These are phyloP conservation scores for Mycena sp. DNA, from an alignment of 1,284 basidiomycete species.

Conservation along the genomic window DNA sequence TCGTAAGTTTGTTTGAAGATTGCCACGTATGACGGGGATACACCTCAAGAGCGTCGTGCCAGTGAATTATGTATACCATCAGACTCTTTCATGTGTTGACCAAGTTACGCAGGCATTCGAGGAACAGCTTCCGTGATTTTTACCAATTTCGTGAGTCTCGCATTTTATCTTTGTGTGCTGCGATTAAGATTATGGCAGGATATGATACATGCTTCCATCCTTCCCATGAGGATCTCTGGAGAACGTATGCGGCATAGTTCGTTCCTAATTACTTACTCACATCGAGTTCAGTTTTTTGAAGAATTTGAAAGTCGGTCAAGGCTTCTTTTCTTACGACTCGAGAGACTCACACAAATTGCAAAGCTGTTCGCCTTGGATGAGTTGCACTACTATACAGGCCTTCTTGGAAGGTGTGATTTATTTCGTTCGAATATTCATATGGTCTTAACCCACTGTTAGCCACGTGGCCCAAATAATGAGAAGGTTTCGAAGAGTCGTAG, in stretches of 20 bases:
- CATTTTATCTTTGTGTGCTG: neutral
- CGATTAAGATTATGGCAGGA: slow-evolving; percentile 59
- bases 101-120: slow-evolving; percentile 59
- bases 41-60: slow-evolving; percentile 70
- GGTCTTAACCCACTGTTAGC: slow-evolving; percentile 44
- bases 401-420: slow-evolving; percentile 70
- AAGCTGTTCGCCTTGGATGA: slow-evolving; percentile 86
- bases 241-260: slow-evolving; percentile 56
- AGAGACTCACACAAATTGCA: neutral
- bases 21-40: slow-evolving; percentile 91
- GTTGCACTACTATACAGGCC: slow-evolving; percentile 81
- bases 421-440: neutral
- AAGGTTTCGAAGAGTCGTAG: slow-evolving; percentile 81
- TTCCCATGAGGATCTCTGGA: slow-evolving; percentile 90
- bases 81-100: neutral
- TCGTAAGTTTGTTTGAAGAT: slow-evolving; percentile 38
- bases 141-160: slow-evolving; percentile 72
- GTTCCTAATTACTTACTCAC: neutral
- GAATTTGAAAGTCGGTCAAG: slow-evolving; percentile 63
- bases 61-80: slow-evolving; percentile 45
- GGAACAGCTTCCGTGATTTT: slow-evolving; percentile 76
- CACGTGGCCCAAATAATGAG: slow-evolving; percentile 86
- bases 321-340: slow-evolving; percentile 44
- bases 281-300: slow-evolving; percentile 65
- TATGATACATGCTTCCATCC: slow-evolving; percentile 87